Evolutionary conservation across 192 early-diverging fungal genomes (phyloP).

Genomic region (Podila minutissima): DNA sequence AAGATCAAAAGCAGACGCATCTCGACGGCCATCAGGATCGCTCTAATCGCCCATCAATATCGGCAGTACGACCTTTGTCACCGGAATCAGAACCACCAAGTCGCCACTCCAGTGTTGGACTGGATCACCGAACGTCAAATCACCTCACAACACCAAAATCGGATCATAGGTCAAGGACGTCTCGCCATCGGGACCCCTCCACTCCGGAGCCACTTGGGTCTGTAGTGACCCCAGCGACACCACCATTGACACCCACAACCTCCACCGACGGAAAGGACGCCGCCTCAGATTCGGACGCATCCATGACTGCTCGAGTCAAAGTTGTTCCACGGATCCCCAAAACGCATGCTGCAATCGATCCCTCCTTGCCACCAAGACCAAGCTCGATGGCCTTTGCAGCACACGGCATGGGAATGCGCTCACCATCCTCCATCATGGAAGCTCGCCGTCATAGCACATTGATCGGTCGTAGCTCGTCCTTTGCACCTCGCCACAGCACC

Average conservation of each 20-base stretch:
- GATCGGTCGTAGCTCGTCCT: constrained; percentile 10
- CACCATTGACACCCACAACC: constrained; percentile 40
- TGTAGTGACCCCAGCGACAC: constrained; percentile 10
- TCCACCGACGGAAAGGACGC: constrained; percentile 31
- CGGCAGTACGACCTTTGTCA: not conserved
- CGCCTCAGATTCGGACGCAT: constrained; percentile 38
- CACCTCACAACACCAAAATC: constrained; percentile 1
- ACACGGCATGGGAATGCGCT: constrained; percentile 33
- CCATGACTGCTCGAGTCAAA: constrained; percentile 14
- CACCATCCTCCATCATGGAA: constrained; percentile 48
- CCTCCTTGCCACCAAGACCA: not conserved
- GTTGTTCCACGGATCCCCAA: constrained; percentile 14
- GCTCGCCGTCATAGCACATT: constrained; percentile 34
- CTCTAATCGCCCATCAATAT: not conserved
- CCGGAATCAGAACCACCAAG: not conserved
- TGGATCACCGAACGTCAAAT: not conserved
- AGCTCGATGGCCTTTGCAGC: constrained; percentile 33
- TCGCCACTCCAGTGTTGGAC: not conserved
- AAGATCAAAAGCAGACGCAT: not conserved
- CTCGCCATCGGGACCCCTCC: not conserved
- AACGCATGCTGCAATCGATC: not conserved
- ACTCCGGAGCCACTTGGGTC: not conserved
- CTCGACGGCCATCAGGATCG: not conserved
- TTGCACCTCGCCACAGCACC: constrained; percentile 41
- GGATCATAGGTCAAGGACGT: not conserved